Evolutionary conservation across 2,329 filamentous ascomycete species (phyloP), one percentile per base, ranked within the genome.

Genomic region (Cercospora sp.): DNA sequence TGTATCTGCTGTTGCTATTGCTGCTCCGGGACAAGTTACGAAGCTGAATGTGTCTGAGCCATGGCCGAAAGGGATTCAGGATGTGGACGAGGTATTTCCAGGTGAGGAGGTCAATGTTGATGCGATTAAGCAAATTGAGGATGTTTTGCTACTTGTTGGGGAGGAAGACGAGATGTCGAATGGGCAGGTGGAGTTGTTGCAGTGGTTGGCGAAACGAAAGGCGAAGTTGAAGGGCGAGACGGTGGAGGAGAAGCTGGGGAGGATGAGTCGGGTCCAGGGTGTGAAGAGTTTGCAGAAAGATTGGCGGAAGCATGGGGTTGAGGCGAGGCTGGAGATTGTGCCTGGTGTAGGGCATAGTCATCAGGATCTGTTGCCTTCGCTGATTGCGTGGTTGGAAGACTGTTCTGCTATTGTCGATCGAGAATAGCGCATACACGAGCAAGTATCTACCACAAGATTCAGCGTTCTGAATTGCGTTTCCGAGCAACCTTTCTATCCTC

Each of bases 231-330:
- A 28, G 3, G 62, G 53, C 12, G 53, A 68, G 60, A 23, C 18
- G 28, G 30, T 55, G 3, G 45, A 69, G n/a, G 28, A 60, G 40
- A 42, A 31, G 20, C n/a, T 53, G 12, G 45, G 5, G 13, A 57
- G 58, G 33, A 51, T 30, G 8, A 65, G 63, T 57, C 61, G 68
- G 2, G 55, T 68, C n/a, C 33, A 70, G 7, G 28, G 20, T 2
- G n/a, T 68, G 12, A 63, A 65, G 40, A 23, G 30, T n/a, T 31
- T 70, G 5, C 63, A 64, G n/a, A 40, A 62, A 1, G 53, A 70
- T 45, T 70, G 68, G 64, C 20, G 61, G 18, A 55, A 62, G 36
- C 51, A 60, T 51, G 68, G 68, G 3, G 63, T 70, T 26, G 31
- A 68, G 33, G 51, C 42, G 30, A 60, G 63, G 20, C 51, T 70